Conservation (phyloP, 1,284 basidiomycete genomes). For the Neolentinus lepideus region DNA sequence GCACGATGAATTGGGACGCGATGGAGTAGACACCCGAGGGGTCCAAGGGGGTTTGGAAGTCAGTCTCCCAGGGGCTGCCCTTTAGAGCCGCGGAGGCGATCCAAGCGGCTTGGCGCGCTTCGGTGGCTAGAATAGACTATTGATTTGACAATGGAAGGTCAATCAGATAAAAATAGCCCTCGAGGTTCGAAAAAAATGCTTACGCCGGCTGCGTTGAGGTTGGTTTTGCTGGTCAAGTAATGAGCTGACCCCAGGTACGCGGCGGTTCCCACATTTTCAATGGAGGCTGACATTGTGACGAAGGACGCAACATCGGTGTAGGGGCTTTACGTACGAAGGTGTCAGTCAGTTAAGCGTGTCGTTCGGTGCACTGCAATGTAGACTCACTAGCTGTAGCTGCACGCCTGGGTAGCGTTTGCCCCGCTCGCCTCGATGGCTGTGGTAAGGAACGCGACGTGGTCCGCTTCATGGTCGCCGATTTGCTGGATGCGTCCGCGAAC, state of each 20-base stretch:
- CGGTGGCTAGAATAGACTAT: conserved; percentile 31
- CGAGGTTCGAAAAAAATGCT: not conserved
- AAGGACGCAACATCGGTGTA: conserved; percentile 37
- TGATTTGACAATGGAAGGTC: not conserved
- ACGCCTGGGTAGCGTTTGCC: conserved; percentile 36
- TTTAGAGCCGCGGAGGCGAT: conserved; percentile 37
- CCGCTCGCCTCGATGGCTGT: conserved; percentile 44
- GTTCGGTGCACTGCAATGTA: not conserved
- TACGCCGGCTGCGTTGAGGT: conserved; percentile 22
- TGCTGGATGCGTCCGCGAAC: conserved; percentile 36
- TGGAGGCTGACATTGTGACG: conserved; percentile 37
- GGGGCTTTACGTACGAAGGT: conserved; percentile 28
- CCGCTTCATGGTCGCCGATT: conserved; percentile 43
- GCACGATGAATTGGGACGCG: conserved; percentile 14
- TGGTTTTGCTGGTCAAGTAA: conserved; percentile 27
- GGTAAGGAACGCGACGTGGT: conserved; percentile 31
- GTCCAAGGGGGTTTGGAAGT: conserved; percentile 45
- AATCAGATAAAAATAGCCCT: not conserved
- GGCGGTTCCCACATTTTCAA: conserved; percentile 45
- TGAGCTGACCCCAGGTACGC: conserved; percentile 47
- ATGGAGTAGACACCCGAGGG: conserved; percentile 30
- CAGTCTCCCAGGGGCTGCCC: conserved; percentile 44
- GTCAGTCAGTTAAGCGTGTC: not conserved
- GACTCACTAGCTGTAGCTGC: conserved; percentile 49
- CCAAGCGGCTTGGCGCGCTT: conserved; percentile 46